Percentiles rank a stretch among this genome's conserved stretches.
These are phyloP conservation scores for Mucor circinelloides DNA, from an alignment of 371 early-diverging fungal species.

Conservation along the genomic window DNA sequence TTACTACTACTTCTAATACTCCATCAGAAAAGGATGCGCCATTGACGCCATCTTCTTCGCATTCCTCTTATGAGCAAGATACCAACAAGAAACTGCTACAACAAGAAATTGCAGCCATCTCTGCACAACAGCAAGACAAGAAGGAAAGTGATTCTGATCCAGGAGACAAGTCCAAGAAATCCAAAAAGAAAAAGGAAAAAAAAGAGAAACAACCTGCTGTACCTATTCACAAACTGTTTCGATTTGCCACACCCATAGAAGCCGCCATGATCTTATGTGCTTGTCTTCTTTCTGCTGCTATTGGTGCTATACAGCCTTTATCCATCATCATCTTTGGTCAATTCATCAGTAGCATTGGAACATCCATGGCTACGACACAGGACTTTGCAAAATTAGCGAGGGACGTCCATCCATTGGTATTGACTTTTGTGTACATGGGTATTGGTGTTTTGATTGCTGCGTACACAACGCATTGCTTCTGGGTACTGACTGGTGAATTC, in stretches of 20 bases:
- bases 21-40: too few relatives aligned
- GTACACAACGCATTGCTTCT: slow-evolving; percentile 38
- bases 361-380: neutral
- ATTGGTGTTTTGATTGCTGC: slow-evolving; percentile 39
- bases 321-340: slow-evolving; percentile 48
- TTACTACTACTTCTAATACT: too few relatives aligned
- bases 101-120: neutral
- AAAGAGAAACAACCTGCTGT: slow-evolving; percentile 45
- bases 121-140: neutral
- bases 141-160: neutral
- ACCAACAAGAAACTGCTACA: neutral
- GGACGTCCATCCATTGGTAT: slow-evolving; percentile 25
- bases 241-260: slow-evolving; percentile 69
- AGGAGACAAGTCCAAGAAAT: slow-evolving; percentile 6
- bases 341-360: slow-evolving; percentile 30
- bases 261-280: slow-evolving; percentile 45
- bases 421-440: slow-evolving; percentile 52
- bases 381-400: slow-evolving; percentile 15
- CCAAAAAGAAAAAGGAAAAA: slow-evolving; percentile 47
- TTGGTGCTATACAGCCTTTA: slow-evolving; percentile 34
- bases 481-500: slow-evolving; percentile 47
- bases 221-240: slow-evolving; percentile 58
- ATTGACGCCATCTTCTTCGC: neutral
- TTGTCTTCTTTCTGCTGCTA: slow-evolving; percentile 19
- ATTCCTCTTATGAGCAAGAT: neutral